Evolutionary conservation across 1,139 yeast genomes (phyloP), one percentile per base, ranked within the genome.

Genomic region (Meyerozyma sp.): DNA sequence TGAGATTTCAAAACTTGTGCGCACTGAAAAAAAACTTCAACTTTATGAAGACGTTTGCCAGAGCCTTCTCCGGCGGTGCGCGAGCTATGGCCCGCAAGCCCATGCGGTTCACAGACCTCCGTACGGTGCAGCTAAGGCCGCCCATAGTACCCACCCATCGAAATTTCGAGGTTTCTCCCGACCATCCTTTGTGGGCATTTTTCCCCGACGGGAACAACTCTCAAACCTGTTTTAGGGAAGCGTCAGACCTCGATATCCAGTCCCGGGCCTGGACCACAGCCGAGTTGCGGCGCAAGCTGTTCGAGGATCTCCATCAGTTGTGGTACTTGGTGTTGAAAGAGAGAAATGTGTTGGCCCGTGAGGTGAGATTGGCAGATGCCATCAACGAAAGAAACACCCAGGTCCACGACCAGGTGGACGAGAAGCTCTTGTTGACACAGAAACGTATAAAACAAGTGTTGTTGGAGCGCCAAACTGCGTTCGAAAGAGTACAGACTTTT

Each of bases 131-230:
- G 53, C 76, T 91, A 49, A 77, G 94, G 47, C 77, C 84, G n/a
- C 98, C 98, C 13, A 84, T 93, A 50, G 78, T 87, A 8, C 98
- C 98, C 13, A 79, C 91, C 1, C 84, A 79, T 46, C 72, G 75
- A 50, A 87, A 87, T 62, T 58, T 91, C 47, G 77, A 74, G 50
- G 88, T 87, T 26, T 77, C 82, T 20, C 94, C 85, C 11, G 86
- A 86, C 59, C 98, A 93, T 65, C 98, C 98, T 32, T 73, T 93
- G 51, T 93, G 97, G 97, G 94, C 87, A 55, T 93, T 93, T 63
- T 93, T 93, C 68, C 75, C 81, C 36, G 75, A 83, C 40, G 77
- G 75, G 3, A 65, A 49, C 49, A 55, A 63, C 16, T 53, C 68
- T 14, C 73, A 78, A 48, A 68, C 75, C 53, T 80, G 82, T 51